phyloP scores from a whole-genome alignment of 176 grass and related monocot species.

The Musa troglodytarum region DNA sequence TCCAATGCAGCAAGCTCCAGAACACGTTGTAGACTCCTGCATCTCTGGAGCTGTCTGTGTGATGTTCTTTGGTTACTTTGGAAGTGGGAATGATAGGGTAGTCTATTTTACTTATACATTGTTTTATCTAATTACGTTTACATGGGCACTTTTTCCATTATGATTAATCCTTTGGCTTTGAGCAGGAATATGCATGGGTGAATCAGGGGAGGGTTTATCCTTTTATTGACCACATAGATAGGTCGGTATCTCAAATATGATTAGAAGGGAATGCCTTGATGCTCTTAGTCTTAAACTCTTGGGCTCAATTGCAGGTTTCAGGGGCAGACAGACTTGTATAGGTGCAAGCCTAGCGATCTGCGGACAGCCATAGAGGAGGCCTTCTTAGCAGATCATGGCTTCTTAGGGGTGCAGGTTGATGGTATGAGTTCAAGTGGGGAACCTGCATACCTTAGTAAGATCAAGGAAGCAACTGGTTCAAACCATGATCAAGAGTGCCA shows the following conservation, averaged over 20 bases:
- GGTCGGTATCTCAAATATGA: constrained; percentile 36
- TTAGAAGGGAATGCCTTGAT: neutral
- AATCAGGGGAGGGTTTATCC: constrained; percentile 67
- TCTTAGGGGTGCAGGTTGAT: constrained; percentile 51
- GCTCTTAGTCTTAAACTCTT: constrained; percentile 5
- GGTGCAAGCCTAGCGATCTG: constrained; percentile 68
- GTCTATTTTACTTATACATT: neutral
- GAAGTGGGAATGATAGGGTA: constrained; percentile 63
- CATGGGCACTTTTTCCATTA: too few species aligned
- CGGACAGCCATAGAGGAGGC: constrained; percentile 80
- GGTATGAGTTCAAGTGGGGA: constrained; percentile 37
- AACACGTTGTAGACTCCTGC: constrained; percentile 37
- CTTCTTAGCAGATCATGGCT: constrained; percentile 85
- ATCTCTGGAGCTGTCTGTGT: constrained; percentile 46
- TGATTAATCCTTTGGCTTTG: neutral
- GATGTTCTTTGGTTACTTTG: constrained; percentile 69
- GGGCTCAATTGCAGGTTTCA: constrained; percentile 62
- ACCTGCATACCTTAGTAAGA: constrained; percentile 42
- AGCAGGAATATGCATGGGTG: constrained; percentile 87
- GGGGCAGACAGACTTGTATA: constrained; percentile 65
- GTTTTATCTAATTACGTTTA: neutral
- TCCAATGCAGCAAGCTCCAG: constrained; percentile 49
- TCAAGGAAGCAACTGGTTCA: constrained; percentile 59
- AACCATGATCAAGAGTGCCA: constrained; percentile 69
- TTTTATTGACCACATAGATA: constrained; percentile 78